Evolutionary conservation across 2,329 filamentous ascomycete species (phyloP), one percentile per base, ranked within the genome.

Genomic region (Pseudomassariella vexata): DNA sequence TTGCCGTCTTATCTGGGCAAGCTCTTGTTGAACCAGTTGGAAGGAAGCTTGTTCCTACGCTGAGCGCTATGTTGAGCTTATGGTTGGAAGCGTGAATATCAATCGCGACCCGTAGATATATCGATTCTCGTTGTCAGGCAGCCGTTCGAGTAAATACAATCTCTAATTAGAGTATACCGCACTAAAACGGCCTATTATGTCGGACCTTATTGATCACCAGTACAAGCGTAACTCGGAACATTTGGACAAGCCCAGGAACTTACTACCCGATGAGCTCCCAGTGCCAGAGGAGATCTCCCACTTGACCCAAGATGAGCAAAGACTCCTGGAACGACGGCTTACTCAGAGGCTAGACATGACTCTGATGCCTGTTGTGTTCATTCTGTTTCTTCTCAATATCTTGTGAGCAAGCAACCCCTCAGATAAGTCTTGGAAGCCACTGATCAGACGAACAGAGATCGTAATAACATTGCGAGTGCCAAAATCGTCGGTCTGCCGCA

Each of bases 401-500:
- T 15, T 41, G 38, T 41, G 24, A 36, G 28, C 16, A 19, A 9
- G 4, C n/a, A n/a, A n/a, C n/a, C n/a, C n/a, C n/a, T n/a, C n/a
- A n/a, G n/a, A n/a, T n/a, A n/a, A n/a, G n/a, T n/a, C n/a, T n/a
- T n/a, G n/a, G n/a, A n/a, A n/a, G n/a, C n/a, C n/a, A n/a, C n/a
- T n/a, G n/a, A n/a, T n/a, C n/a, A n/a, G n/a, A n/a, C n/a, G n/a
- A n/a, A 14, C 19, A 41, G 38, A 5, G 38, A 41, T 16, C 28
- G 38, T 6, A 41, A 41, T 23, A 41, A 41, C 22, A 41, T 41
- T 23, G 35, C 38, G 5, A 41, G 38, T 19, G 38, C 40, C 20
- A 42, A 40, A 20, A 32, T 42, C n/a, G 32, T 38, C 3, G 37
- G 40, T 2, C 15, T 42, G 3, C 27, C 35, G 9, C 24, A 40